Conservation (phyloP, 768 basidiomycete species). For the Lanmaoa pseudosensibilis region DNA sequence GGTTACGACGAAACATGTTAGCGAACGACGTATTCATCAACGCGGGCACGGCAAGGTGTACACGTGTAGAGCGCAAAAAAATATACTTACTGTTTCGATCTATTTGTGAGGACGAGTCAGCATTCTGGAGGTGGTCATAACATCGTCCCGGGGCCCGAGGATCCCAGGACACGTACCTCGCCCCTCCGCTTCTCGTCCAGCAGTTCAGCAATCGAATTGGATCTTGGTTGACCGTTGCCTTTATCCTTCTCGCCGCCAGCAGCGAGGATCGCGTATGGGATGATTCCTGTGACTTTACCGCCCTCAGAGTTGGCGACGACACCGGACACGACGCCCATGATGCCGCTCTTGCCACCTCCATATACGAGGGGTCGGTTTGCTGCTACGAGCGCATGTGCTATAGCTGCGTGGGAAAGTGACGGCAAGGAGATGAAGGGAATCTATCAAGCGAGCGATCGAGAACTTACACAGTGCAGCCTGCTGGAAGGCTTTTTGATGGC, state of each 20-base stretch:
- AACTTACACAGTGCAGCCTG: constrained; percentile 70
- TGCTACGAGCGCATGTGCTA: constrained; percentile 70
- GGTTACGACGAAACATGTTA: constrained; percentile 5
- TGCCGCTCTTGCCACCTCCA: constrained; percentile 78
- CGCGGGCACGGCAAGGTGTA: not conserved
- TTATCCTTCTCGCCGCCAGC: constrained; percentile 65
- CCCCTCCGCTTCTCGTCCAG: constrained; percentile 35
- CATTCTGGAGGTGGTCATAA: not conserved
- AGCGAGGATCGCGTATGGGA: constrained; percentile 73
- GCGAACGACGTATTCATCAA: constrained; percentile 2
- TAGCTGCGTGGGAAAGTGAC: constrained; percentile 41
- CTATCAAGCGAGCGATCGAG: constrained; percentile 1
- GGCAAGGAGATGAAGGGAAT: not conserved
- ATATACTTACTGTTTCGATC: constrained; percentile 34
- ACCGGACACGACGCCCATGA: constrained; percentile 83
- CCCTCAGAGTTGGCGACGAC: constrained; percentile 58
- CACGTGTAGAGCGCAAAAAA: not conserved
- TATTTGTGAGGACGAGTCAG: constrained; percentile 18
- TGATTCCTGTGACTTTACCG: constrained; percentile 73
- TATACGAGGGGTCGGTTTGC: constrained; percentile 71
- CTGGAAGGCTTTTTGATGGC: constrained; percentile 58
- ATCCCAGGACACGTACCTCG: constrained; percentile 30
- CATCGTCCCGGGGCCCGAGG: not conserved
- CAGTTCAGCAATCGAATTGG: constrained; percentile 18
- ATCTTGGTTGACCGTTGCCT: constrained; percentile 27